Conservation (phyloP, 768 basidiomycete genomes). For the Termitomyces bulborhizus region DNA sequence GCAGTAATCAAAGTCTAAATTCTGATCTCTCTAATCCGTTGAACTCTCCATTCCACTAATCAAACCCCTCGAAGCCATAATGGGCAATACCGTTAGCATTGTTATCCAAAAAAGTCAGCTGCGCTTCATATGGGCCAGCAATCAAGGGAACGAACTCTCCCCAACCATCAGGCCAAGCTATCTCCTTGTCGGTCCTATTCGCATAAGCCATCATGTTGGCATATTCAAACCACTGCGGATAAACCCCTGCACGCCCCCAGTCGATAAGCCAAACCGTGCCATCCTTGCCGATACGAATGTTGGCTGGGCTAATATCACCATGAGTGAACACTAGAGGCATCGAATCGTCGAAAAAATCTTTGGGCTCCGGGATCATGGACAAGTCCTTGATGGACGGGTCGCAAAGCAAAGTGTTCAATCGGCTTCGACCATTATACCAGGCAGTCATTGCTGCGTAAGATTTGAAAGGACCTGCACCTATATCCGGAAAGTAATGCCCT, state of each 20-base stretch:
- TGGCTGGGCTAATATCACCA: conserved; percentile 13
- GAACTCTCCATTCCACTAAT: neutral
- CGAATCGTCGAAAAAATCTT: conserved; percentile 10
- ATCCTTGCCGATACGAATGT: conserved; percentile 12
- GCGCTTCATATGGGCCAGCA: neutral
- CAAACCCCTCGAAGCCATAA: conserved; percentile 2
- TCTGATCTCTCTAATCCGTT: neutral
- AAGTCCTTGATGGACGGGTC: neutral
- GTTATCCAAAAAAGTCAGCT: neutral
- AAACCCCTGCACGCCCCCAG: conserved; percentile 15
- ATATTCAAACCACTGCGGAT: conserved; percentile 19
- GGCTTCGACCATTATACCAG: conserved; percentile 16
- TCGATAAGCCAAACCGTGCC: conserved; percentile 16
- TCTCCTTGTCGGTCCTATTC: neutral
- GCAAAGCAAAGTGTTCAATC: neutral
- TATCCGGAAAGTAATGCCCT: conserved; percentile 16
- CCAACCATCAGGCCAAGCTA: conserved; percentile 2
- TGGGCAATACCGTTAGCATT: neutral
- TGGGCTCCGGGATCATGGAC: neutral
- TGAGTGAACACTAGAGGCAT: conserved; percentile 17
- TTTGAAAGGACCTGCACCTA: conserved; percentile 22
- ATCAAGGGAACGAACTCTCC: neutral
- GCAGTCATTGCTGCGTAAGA: conserved; percentile 19
- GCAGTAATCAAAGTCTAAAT: too few relatives aligned
- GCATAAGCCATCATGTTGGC: conserved; percentile 9